Base-by-base conservation (phyloP, 345 rosid genomes). In the Fremontodendron californicum region DNA sequence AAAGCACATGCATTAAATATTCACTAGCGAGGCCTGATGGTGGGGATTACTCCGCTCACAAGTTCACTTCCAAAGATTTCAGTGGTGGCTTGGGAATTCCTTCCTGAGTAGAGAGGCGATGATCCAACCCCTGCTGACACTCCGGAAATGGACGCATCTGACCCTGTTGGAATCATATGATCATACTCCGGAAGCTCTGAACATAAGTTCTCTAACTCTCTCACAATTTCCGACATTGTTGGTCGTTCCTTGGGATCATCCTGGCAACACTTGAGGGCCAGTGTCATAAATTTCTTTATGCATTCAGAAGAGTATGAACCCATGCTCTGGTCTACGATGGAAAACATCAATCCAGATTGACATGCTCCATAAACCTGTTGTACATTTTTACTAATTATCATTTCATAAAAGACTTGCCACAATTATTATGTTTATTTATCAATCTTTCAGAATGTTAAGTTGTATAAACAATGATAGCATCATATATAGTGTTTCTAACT, bases 31-130 rank as follows among this genome's bases (percentile, higher is more conserved):
- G 92, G 88, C 29, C 71, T 31, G 70, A 85, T 88, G 51, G 81
- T 82, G 75, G 90, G 89, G 65, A 87, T 73, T 75, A 82, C 84
- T 5, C 88, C 89, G 61, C 92, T 89, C 35, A 81, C 77, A 49
- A 89, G 90, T 23, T 84, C 75, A 66, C 89, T 89, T 62, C 79
- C 81, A 51, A 40, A 54, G 9, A 76, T 27, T 37, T 74, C 57
- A 8, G 72, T 13, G 71, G 81, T 63, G 6, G 42, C 21, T 10
- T 68, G 52, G 11, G 75, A 60, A 23, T 54, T 77, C 71, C 78
- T 75, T 25, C 70, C 33, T 1, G 82, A 10, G 12, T 19, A 19
- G 9, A 48, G 60, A 48, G 46, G 33, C 33, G 61, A 39, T 37
- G 76, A 13, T 10, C 27, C 62, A 1, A 1, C 33, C 18, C 79